Evolutionary conservation across 164 flowering plant genomes (phyloP), one percentile per base, ranked within the genome.

Genomic region (Paratinospora sagittata): DNA sequence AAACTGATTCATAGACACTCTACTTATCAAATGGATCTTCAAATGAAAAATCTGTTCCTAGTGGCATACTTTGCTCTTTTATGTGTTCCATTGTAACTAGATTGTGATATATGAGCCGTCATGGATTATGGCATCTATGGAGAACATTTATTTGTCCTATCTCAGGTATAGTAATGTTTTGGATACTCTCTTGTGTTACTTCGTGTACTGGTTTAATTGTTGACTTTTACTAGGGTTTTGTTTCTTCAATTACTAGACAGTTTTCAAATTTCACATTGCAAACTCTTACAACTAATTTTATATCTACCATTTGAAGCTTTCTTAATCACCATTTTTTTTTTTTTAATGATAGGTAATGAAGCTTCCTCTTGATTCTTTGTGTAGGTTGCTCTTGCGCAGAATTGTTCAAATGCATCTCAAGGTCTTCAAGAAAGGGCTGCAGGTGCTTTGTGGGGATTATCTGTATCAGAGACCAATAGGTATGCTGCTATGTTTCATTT

Each of bases 391-490:
- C 93, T 96, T 82, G 99, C 99, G 65, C 89, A 85, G 65, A 84
- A 87, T 26, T 93, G 97, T 78, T 76, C 97, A 65, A 86, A 87
- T 84, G 89, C 93, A 27, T 88, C 97, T 69, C 92, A 85, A 58
- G 97, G 97, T 78, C 98, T 96, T 82, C 98, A 96, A 81, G 97
- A 93, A 82, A 85, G 98, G 82, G 98, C 98, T 73, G 98, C 99
- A 36, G 98, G 99, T 73, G 99, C 99, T 80, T 88, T 96, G 27
- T 96, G 97, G 99, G 99, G 97, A 69, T 82, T 96, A 77, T 96
- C 99, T 34, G 98, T 96, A 6, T 96, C 98, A 49, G 99, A 96
- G 85, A 87, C 91, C 27, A 93, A 96, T 77, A 92, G 98, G 98
- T 92, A 75, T 67, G 73, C 63, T 21, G 37, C 3, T 30, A n/a